phyloP scores from a whole-genome alignment of 768 basidiomycete genomes.

The Macrolepiota dolichaula region DNA sequence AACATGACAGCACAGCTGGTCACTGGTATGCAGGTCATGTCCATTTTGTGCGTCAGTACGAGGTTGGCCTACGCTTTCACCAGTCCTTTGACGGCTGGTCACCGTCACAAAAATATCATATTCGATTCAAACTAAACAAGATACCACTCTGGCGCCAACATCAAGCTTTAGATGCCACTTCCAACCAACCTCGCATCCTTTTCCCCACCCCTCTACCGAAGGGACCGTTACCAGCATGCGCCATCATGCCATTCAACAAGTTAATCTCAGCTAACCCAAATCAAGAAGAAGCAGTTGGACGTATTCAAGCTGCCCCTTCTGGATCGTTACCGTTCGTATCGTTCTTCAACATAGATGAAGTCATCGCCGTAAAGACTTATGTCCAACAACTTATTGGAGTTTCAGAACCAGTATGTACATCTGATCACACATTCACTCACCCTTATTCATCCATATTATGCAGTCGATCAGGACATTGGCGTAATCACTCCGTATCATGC shows the following conservation, averaged over 20 bases:
- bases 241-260: conserved; percentile 33
- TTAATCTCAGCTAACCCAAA: conserved; percentile 41
- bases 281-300: conserved; percentile 45
- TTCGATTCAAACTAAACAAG: conserved; percentile 58
- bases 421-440: not conserved
- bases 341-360: conserved; percentile 68
- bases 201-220: conserved; percentile 35
- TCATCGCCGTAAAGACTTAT: conserved; percentile 49
- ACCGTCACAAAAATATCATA: conserved; percentile 36
- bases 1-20: conserved; percentile 30
- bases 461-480: conserved; percentile 53
- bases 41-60: conserved; percentile 42
- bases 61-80: conserved; percentile 53
- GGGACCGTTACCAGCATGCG: not conserved
- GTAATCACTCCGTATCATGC: conserved; percentile 62
- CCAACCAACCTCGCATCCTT: conserved; percentile 42
- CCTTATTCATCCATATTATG: not conserved
- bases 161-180: conserved; percentile 46
- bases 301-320: conserved; percentile 39
- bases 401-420: conserved; percentile 38
- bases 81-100: conserved; percentile 35
- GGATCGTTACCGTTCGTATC: conserved; percentile 58
- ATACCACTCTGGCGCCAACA: conserved; percentile 58
- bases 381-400: conserved; percentile 30
- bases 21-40: conserved; percentile 62